Evolutionary conservation across 805 yeast genomes (phyloP).

Genomic region (Vanderwaltozyma polyspora): DNA sequence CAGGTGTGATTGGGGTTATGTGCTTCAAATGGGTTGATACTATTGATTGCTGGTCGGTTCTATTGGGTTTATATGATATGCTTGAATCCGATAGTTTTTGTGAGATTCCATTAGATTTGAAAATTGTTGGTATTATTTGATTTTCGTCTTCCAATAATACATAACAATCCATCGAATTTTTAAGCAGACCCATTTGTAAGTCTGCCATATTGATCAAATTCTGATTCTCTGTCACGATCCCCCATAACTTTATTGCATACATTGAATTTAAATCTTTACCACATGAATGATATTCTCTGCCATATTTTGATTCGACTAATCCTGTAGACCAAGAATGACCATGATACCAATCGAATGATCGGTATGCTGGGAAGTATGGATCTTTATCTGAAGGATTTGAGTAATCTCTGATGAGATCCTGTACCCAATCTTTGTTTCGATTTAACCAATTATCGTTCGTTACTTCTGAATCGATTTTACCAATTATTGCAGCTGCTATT

Average conservation of each 20-base stretch:
- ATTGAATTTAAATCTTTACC: conserved; percentile 63
- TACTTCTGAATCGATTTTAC: conserved; percentile 38
- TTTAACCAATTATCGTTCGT: conserved; percentile 36
- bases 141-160: neutral
- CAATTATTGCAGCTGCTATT: conserved; percentile 57
- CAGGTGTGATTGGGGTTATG: conserved; percentile 8
- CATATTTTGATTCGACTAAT: conserved; percentile 38
- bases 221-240: conserved; percentile 10
- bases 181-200: conserved; percentile 1
- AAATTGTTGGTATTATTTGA: too few relatives aligned
- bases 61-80: too few relatives aligned
- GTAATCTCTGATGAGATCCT: conserved; percentile 52
- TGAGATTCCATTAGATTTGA: too few relatives aligned
- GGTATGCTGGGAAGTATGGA: conserved; percentile 47
- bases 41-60: too few relatives aligned
- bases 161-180: neutral
- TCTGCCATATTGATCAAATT: neutral
- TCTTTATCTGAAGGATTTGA: conserved; percentile 50
- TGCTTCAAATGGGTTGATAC: conserved; percentile 1
- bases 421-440: conserved; percentile 44
- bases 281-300: conserved; percentile 46
- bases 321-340: conserved; percentile 78
- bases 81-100: too few relatives aligned
- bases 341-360: conserved; percentile 59
- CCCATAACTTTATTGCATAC: conserved; percentile 66